Percentiles rank a stretch among this genome's conserved stretches.
These are phyloP conservation scores for Kazachstania sp. DNA, from an alignment of 1,139 yeast genomes.

Conservation along the genomic window DNA sequence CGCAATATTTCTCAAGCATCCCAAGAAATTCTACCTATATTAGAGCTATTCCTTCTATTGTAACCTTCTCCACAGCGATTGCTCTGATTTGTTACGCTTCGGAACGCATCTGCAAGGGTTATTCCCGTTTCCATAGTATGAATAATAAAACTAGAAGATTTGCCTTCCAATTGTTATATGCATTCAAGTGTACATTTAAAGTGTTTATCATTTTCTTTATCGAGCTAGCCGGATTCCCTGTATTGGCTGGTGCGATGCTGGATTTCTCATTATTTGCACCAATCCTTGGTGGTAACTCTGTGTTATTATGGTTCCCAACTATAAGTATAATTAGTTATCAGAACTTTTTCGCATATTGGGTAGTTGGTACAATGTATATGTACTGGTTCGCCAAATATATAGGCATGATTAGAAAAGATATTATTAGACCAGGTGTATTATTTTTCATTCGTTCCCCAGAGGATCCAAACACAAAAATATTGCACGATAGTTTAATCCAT, in stretches of 20 bases:
- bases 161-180: slow-evolving; percentile 46
- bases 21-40: slow-evolving; percentile 19
- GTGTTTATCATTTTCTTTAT: slow-evolving; percentile 67
- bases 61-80: slow-evolving; percentile 42
- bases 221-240: slow-evolving; percentile 78
- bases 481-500: slow-evolving; percentile 78
- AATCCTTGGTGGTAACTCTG: slow-evolving; percentile 33
- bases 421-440: slow-evolving; percentile 80
- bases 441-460: slow-evolving; percentile 91
- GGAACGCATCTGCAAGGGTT: slow-evolving; percentile 38
- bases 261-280: slow-evolving; percentile 59
- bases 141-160: slow-evolving; percentile 33
- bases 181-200: slow-evolving; percentile 55
- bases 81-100: slow-evolving; percentile 39
- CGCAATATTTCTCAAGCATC: slow-evolving; percentile 15
- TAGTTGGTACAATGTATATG: slow-evolving; percentile 78
- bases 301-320: slow-evolving; percentile 16
- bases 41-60: slow-evolving; percentile 36
- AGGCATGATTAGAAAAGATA: slow-evolving; percentile 65
- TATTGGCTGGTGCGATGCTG: slow-evolving; percentile 72
- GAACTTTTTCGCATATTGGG: slow-evolving; percentile 47
- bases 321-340: slow-evolving; percentile 21
- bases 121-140: slow-evolving; percentile 41
- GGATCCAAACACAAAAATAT: slow-evolving; percentile 79
- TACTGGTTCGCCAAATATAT: slow-evolving; percentile 77